These are phyloP conservation scores for Pichia sp. DNA, from an alignment of 1,139 yeast genomes.

Conservation along the genomic window DNA sequence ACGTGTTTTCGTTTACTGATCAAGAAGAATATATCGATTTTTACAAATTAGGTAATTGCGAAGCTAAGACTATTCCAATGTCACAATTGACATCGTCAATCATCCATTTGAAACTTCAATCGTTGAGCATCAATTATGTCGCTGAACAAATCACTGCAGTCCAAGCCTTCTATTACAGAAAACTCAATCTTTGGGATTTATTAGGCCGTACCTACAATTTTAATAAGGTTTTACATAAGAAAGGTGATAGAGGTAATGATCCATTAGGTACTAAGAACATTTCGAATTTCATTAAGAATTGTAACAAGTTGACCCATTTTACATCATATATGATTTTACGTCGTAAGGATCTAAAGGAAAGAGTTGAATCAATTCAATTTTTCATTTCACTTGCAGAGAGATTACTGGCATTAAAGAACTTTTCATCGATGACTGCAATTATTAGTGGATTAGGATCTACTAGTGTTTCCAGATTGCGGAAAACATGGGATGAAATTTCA, in stretches of 20 bases:
- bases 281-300: slow-evolving; percentile 67
- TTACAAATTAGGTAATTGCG: slow-evolving; percentile 23
- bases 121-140: slow-evolving; percentile 71
- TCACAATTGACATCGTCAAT: slow-evolving; percentile 32
- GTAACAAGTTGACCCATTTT: slow-evolving; percentile 85
- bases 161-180: slow-evolving; percentile 67
- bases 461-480: slow-evolving; percentile 79
- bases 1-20: slow-evolving; percentile 20
- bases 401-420: slow-evolving; percentile 76
- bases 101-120: slow-evolving; percentile 49
- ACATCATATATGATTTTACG: slow-evolving; percentile 77
- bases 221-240: slow-evolving; percentile 34
- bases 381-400: slow-evolving; percentile 82
- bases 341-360: slow-evolving; percentile 57
- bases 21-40: slow-evolving; percentile 27
- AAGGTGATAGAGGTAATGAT: slow-evolving; percentile 24
- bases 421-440: slow-evolving; percentile 91
- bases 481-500: slow-evolving; percentile 78
- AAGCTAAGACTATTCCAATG: slow-evolving; percentile 15
- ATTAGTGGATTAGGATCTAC: slow-evolving; percentile 87
- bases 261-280: slow-evolving; percentile 59
- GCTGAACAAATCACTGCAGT: slow-evolving; percentile 85
- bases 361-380: slow-evolving; percentile 70
- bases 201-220: slow-evolving; percentile 78
- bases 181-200: slow-evolving; percentile 73